Percentiles rank a stretch among this genome's conserved stretches.
These are phyloP conservation scores for Thalassiosira tumida DNA, from an alignment of 352 stramenopile species.

Conservation along the genomic window DNA sequence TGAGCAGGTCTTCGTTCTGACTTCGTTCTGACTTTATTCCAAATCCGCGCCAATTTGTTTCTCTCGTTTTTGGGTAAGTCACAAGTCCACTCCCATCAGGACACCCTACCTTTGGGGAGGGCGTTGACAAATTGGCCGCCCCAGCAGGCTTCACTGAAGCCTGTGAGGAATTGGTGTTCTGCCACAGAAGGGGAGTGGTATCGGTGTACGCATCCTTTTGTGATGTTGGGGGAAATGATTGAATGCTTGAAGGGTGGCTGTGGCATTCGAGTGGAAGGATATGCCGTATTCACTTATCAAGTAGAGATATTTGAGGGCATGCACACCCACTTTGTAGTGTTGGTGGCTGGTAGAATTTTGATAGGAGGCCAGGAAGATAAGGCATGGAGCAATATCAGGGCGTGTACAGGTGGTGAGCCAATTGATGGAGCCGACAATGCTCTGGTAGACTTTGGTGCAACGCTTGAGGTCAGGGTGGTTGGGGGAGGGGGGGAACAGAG, in stretches of 20 bases:
- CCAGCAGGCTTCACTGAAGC: constrained; percentile 6
- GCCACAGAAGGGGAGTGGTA: background rate
- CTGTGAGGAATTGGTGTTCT: background rate
- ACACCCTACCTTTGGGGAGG: background rate
- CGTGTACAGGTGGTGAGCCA: constrained; percentile 26
- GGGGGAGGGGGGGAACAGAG: constrained; percentile 8
- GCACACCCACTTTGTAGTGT: background rate
- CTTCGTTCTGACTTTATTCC: too few relatives aligned
- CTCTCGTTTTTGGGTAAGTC: too few relatives aligned
- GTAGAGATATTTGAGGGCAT: constrained; percentile 11
- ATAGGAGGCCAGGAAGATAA: constrained; percentile 33
- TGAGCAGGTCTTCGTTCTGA: too few relatives aligned
- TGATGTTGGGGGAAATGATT: constrained; percentile 31
- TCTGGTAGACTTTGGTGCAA: background rate
- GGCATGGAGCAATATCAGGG: background rate
- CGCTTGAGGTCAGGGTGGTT: background rate
- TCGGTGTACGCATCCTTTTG: background rate
- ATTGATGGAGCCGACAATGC: constrained; percentile 10
- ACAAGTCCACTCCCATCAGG: too few relatives aligned
- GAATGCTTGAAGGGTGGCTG: background rate
- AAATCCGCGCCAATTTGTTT: too few relatives aligned
- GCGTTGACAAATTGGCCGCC: background rate
- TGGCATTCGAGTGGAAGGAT: background rate
- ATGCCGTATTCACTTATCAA: constrained; percentile 2
- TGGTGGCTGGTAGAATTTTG: background rate